Conservation (phyloP, 78 protist genomes). For the Planoprotostelium fungivorum region DNA sequence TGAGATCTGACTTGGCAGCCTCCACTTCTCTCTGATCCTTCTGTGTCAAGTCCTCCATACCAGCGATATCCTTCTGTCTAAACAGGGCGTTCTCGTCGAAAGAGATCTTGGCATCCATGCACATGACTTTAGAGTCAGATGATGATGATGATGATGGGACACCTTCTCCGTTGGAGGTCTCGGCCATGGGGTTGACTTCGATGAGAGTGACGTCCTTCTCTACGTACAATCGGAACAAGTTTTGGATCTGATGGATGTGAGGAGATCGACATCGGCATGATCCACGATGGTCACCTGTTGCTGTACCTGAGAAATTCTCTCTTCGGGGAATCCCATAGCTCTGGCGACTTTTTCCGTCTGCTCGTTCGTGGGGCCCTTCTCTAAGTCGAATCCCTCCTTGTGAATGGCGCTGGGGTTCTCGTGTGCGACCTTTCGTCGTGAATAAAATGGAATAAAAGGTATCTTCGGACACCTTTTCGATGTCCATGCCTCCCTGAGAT, state of each 20-base stretch:
- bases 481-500: slow-evolving; percentile 91
- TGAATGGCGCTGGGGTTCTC: slow-evolving; percentile 53
- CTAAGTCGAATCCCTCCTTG: slow-evolving; percentile 38
- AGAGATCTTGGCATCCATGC: slow-evolving; percentile 92
- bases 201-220: slow-evolving; percentile 70
- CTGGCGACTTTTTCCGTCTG: neutral
- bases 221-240: slow-evolving; percentile 38
- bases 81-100: slow-evolving; percentile 97
- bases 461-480: slow-evolving; percentile 78
- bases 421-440: too few species aligned
- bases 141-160: neutral
- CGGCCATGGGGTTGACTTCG: slow-evolving; percentile 97
- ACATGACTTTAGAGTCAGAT: slow-evolving; percentile 25
- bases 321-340: neutral
- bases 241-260: slow-evolving; percentile 61
- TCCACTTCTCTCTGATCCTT: slow-evolving; percentile 91
- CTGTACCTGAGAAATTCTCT: neutral
- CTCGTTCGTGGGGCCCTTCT: slow-evolving; percentile 25
- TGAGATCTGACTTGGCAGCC: slow-evolving; percentile 88
- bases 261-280: too few species aligned
- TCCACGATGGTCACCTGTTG: too few species aligned
- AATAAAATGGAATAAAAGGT: slow-evolving; percentile 64
- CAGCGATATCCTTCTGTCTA: slow-evolving; percentile 90
- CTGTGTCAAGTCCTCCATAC: slow-evolving; percentile 77
- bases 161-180: slow-evolving; percentile 66